Percentiles rank a stretch among this genome's conserved stretches.
Conservation (phyloP, 148 eudicot genomes). For the Tetragonia tetragonoides region DNA sequence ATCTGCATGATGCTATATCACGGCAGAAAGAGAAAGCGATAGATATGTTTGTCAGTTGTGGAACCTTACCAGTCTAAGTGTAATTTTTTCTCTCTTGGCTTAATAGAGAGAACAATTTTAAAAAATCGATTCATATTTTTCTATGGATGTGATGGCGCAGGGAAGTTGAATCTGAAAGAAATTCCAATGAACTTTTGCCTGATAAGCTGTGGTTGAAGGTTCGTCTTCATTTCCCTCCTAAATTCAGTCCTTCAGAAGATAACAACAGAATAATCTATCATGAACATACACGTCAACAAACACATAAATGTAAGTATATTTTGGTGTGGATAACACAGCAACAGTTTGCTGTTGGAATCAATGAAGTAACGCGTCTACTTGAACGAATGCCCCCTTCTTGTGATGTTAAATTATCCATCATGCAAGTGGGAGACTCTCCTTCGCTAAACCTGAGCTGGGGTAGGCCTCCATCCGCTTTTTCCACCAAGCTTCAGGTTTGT, state of each 20-base stretch:
- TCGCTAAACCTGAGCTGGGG: slow-evolving; percentile 1
- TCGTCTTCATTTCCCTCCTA: not conserved
- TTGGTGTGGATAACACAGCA: slow-evolving; percentile 37
- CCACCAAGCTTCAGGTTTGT: slow-evolving; percentile 24
- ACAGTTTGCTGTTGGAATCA: slow-evolving; percentile 77
- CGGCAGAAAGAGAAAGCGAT: not conserved
- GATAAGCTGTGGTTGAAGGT: slow-evolving; percentile 76
- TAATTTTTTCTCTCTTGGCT: not conserved
- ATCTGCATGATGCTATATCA: not conserved
- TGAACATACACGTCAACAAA: not conserved
- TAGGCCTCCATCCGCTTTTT: not conserved
- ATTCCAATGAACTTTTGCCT: slow-evolving; percentile 39
- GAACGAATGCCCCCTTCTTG: slow-evolving; percentile 52
- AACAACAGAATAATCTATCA: not conserved
- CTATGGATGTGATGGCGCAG: slow-evolving; percentile 30
- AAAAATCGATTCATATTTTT: not conserved
- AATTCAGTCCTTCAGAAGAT: not conserved
- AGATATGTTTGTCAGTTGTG: not conserved
- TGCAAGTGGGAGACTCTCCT: slow-evolving; percentile 34
- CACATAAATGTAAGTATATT: not conserved
- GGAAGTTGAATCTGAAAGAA: slow-evolving; percentile 51
- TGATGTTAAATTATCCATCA: slow-evolving; percentile 23
- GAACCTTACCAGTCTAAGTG: no score
- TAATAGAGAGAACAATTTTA: not conserved
- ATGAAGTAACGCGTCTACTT: slow-evolving; percentile 85